phyloP scores from a whole-genome alignment of 208 protist genomes.

The Trichomonas gallinae region DNA sequence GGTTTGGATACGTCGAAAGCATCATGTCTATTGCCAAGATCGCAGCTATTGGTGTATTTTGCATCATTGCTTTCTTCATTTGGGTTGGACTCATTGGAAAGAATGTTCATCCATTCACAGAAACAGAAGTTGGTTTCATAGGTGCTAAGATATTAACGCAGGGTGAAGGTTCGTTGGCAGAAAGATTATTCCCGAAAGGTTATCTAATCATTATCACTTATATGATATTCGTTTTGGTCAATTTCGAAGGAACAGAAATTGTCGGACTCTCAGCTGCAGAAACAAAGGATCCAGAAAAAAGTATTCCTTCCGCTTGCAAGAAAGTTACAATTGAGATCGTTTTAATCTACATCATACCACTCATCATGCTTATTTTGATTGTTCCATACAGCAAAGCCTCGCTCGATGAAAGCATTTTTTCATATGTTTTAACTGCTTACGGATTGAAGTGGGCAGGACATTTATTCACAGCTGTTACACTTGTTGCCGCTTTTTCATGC shows the following conservation, averaged over 20 bases:
- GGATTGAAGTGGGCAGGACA: not conserved
- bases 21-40: not conserved
- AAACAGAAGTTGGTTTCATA: not conserved
- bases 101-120: not conserved
- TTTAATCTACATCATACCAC: not conserved
- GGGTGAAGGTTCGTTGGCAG: not conserved
- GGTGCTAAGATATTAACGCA: not conserved
- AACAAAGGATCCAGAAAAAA: not conserved
- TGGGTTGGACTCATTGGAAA: not conserved
- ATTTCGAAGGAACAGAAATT: not conserved
- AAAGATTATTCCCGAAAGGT: not conserved
- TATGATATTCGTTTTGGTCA: not conserved
- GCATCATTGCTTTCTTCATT: not conserved
- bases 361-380: not conserved
- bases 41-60: not conserved
- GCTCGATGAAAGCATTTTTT: not conserved
- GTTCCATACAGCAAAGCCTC: not conserved
- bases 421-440: not conserved
- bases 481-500: not conserved
- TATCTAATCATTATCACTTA: not conserved
- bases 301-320: not conserved
- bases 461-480: not conserved
- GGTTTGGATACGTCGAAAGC: not conserved
- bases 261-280: not conserved
- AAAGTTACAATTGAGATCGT: not conserved